Conservation (phyloP, 73 alveolate genomes). For the Tetrahymena borealis region DNA sequence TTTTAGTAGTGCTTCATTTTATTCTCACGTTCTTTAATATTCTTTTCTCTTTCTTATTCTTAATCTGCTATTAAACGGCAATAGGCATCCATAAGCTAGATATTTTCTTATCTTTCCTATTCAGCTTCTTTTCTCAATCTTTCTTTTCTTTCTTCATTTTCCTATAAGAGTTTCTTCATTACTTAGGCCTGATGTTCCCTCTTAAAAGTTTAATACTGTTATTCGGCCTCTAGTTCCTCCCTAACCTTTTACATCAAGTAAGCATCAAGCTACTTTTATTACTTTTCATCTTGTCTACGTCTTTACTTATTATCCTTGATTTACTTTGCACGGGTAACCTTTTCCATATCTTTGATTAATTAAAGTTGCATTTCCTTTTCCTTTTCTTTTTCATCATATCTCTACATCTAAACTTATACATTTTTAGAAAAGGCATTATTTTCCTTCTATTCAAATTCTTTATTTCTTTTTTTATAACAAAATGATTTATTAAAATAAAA, state of each 20-base stretch:
- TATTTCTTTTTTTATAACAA: not conserved
- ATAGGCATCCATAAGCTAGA: slow-evolving; percentile 40
- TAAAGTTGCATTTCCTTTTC: slow-evolving; percentile 20
- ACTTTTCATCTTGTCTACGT: slow-evolving; percentile 31
- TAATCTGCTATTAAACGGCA: slow-evolving; percentile 22
- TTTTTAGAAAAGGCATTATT: slow-evolving; percentile 18
- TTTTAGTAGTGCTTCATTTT: slow-evolving; percentile 17
- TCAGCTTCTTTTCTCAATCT: not conserved
- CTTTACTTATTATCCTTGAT: slow-evolving; percentile 32
- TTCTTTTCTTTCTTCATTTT: slow-evolving; percentile 30
- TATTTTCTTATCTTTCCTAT: slow-evolving; percentile 21
- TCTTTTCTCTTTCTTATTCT: slow-evolving; percentile 27
- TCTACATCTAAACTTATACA: not conserved
- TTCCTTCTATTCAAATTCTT: not conserved
- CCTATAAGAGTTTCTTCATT: slow-evolving; percentile 32
- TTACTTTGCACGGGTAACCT: slow-evolving; percentile 18
- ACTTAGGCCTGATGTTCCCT: slow-evolving; percentile 34
- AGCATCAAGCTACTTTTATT: slow-evolving; percentile 23
- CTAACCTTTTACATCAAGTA: slow-evolving; percentile 25
- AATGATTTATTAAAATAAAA: not conserved
- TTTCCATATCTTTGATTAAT: slow-evolving; percentile 17
- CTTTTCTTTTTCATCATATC: slow-evolving; percentile 30
- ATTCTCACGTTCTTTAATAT: slow-evolving; percentile 28
- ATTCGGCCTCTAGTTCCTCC: slow-evolving; percentile 38
- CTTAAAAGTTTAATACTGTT: slow-evolving; percentile 6